phyloP scores from a whole-genome alignment of 106 monocot species.

The Posidonia australis region DNA sequence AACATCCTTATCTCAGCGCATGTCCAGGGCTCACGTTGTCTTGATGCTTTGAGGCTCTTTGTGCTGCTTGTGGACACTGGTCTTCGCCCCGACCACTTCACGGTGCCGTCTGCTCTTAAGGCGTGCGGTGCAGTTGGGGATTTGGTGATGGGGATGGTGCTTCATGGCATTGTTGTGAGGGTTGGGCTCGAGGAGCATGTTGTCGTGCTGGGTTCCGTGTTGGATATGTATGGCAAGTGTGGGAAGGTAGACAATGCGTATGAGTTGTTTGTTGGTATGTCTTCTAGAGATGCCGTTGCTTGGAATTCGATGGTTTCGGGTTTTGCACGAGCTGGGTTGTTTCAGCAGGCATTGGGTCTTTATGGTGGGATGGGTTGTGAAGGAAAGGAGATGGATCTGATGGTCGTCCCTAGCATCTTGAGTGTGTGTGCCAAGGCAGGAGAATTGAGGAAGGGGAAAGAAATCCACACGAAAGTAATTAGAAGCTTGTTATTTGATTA shows the following conservation, averaged over 20 bases:
- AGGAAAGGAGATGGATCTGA: constrained; percentile 20
- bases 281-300: constrained; percentile 27
- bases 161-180: constrained; percentile 34
- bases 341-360: constrained; percentile 11
- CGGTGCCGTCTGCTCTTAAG: constrained; percentile 46
- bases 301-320: constrained; percentile 63
- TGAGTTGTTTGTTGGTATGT: constrained; percentile 35
- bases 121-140: constrained; percentile 15
- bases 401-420: constrained; percentile 46
- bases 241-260: constrained; percentile 28
- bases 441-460: constrained; percentile 44
- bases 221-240: constrained; percentile 66
- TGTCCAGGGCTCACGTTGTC: constrained; percentile 8
- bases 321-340: constrained; percentile 23
- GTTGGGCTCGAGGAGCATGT: constrained; percentile 25
- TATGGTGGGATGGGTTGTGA: constrained; percentile 21
- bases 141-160: constrained; percentile 6
- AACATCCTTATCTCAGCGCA: constrained; percentile 58
- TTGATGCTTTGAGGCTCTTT: constrained; percentile 20
- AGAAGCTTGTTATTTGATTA: constrained; percentile 11
- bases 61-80: constrained; percentile 8
- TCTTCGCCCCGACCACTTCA: constrained; percentile 47
- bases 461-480: constrained; percentile 45
- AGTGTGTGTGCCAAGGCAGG: constrained; percentile 35
- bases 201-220: constrained; percentile 28